These are phyloP conservation scores for Ligustrum vulgare DNA, from an alignment of 257 asterid species.

Conservation along the genomic window DNA sequence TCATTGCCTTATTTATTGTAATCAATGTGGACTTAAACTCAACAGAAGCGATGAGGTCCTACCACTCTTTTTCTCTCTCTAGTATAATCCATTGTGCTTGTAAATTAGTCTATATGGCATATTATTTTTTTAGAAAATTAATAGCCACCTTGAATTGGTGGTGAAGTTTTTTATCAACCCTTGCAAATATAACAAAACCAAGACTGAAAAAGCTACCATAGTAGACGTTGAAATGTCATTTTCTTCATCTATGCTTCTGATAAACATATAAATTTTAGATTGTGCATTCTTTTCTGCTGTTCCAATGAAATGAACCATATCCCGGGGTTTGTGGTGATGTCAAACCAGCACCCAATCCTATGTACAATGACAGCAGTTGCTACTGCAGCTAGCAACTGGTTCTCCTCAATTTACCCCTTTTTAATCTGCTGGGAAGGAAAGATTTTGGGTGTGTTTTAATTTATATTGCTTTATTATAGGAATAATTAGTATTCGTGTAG, in stretches of 20 bases:
- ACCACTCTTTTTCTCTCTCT: constrained; percentile 19
- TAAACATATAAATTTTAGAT: not conserved
- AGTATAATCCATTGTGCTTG: not conserved
- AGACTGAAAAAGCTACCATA: not conserved
- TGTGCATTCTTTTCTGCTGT: not conserved
- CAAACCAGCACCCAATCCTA: not conserved
- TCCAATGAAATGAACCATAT: constrained; percentile 3
- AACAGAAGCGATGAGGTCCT: constrained; percentile 70
- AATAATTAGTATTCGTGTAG: not conserved
- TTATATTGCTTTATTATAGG: not conserved
- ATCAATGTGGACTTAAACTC: constrained; percentile 60
- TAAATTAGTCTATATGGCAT: not conserved
- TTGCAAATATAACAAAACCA: not conserved
- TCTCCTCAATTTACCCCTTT: not conserved
- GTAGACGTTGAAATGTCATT: not conserved
- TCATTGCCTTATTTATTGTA: constrained; percentile 54
- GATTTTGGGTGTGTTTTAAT: not conserved
- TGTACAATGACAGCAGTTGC: not conserved
- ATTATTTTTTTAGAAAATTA: constrained; percentile 10
- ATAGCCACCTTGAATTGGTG: constrained; percentile 7
- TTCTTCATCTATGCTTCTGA: not conserved
- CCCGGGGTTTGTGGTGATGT: not conserved
- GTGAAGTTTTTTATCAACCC: not conserved
- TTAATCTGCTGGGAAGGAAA: not conserved
- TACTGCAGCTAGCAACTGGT: not conserved